A percentile compares a stretch with the other conserved stretches of the same genome.
Evolutionary conservation across 106 monocot species (phyloP).

Genomic region (Amphibolis antarctica): DNA sequence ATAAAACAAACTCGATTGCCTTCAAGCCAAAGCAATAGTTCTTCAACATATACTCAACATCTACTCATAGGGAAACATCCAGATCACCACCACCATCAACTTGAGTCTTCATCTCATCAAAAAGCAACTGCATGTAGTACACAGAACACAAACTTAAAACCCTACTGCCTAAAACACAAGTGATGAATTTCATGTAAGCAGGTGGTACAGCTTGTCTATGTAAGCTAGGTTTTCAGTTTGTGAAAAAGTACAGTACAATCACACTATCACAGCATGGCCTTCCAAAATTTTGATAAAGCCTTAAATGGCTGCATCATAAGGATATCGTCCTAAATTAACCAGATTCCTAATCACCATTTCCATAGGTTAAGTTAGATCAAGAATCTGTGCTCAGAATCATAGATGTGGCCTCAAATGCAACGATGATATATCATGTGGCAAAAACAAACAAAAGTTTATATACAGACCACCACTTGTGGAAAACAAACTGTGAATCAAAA

Average conservation of each 20-base stretch:
- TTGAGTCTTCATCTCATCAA: constrained; percentile 21
- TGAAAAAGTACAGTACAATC: background rate
- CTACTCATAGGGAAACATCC: constrained; percentile 15
- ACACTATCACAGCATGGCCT: background rate
- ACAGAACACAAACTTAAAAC: too few species aligned
- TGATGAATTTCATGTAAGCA: background rate
- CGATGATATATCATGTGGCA: too few species aligned
- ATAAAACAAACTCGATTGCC: background rate
- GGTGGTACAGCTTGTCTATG: background rate
- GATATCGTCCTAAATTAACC: background rate
- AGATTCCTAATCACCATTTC: background rate
- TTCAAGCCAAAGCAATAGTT: background rate
- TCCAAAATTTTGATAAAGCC: too few species aligned
- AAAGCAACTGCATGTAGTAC: constrained; percentile 16
- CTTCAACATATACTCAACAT: constrained; percentile 18
- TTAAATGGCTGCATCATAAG: too few species aligned
- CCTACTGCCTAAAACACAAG: background rate
- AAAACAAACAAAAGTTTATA: too few species aligned
- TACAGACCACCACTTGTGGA: background rate
- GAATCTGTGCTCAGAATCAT: background rate
- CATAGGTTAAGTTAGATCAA: background rate
- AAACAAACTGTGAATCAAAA: too few species aligned
- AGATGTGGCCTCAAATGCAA: too few species aligned
- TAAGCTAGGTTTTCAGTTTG: background rate
- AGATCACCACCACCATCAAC: constrained; percentile 17